Evolutionary conservation across 2,329 filamentous ascomycete genomes (phyloP), one percentile per base, ranked within the genome.

Genomic region (Diplocarpon rosae): DNA sequence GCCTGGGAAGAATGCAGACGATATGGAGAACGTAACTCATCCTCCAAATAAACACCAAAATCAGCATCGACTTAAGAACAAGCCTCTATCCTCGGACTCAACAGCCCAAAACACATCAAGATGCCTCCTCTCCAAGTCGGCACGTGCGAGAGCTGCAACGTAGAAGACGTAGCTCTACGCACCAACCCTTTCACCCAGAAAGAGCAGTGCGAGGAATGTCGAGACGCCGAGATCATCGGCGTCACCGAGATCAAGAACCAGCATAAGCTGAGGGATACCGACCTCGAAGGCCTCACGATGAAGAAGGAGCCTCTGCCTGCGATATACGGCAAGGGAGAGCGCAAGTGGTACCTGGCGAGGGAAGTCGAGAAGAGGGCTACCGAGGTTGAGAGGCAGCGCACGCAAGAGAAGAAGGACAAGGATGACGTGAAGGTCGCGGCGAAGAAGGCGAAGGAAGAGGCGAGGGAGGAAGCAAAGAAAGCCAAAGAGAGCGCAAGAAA

Each of bases 141-240:
- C 11, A 43, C 7, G 11, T 50, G 48, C 45, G 32, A 35, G 5
- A 50, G 37, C 16, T 50, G 48, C 37, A 9, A 16, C n/a, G 28
- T 20, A 13, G 36, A 45, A 37, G 29, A 43, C n/a, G 24, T 17
- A 15, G 48, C 44, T 15, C 33, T 50, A 8, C 48, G 45, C 12
- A 13, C 45, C 6, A 48, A 50, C 30, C 48, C 45, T 6, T 48
- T 48, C 42, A 43, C 45, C n/a, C 12, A 32, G 6, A 17, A 43
- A 20, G 36, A 48, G 24, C 42, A 50, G 14, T 50, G 48, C 39
- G 42, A 41, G 29, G 43, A 29, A 5, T 50, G 45, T 29, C 48
- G 45, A 9, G 39, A 36, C 14, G 15, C 16, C 7, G 27, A 16
- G 2, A 50, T 50, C 8, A 48, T 50, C 34, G 42, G 45, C 1